phyloP scores from a whole-genome alignment of 2,329 filamentous ascomycete species.

The Acarospora socialis region DNA sequence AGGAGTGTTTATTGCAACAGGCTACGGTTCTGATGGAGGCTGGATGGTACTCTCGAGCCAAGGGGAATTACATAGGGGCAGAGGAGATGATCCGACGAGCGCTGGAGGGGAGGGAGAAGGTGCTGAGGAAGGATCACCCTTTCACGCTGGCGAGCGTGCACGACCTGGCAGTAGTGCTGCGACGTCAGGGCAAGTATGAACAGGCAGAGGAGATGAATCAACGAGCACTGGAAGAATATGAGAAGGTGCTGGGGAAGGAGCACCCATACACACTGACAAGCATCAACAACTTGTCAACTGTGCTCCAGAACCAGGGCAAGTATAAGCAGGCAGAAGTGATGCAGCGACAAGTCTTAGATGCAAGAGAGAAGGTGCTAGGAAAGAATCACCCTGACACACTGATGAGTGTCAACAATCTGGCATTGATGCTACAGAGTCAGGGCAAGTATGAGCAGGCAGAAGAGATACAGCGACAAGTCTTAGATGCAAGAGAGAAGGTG shows the following conservation, averaged over 20 bases:
- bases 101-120: slow-evolving; percentile 4
- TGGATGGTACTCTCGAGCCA: no score
- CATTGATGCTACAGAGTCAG: slow-evolving; percentile 9
- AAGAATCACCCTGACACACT: slow-evolving; percentile 15
- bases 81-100: not conserved
- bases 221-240: slow-evolving; percentile 8
- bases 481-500: slow-evolving; percentile 1
- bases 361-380: slow-evolving; percentile 12
- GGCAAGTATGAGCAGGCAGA: slow-evolving; percentile 11
- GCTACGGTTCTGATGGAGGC: no score
- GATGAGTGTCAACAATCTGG: slow-evolving; percentile 14
- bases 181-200: slow-evolving; percentile 1
- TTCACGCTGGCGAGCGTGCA: slow-evolving; percentile 2
- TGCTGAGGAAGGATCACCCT: slow-evolving; percentile 2
- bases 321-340: slow-evolving; percentile 16
- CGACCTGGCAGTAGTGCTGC: no score
- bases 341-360: slow-evolving; percentile 1
- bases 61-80: not conserved
- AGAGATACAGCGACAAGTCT: slow-evolving; percentile 2
- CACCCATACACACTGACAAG: slow-evolving; percentile 12
- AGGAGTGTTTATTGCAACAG: not conserved
- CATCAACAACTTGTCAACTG: slow-evolving; percentile 12
- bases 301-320: slow-evolving; percentile 10
- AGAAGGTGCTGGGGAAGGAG: slow-evolving; percentile 10
- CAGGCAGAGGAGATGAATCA: slow-evolving; percentile 10